These are phyloP conservation scores for Urochloa ruziziensis DNA, from an alignment of 176 grass and related monocot species.

Conservation along the genomic window DNA sequence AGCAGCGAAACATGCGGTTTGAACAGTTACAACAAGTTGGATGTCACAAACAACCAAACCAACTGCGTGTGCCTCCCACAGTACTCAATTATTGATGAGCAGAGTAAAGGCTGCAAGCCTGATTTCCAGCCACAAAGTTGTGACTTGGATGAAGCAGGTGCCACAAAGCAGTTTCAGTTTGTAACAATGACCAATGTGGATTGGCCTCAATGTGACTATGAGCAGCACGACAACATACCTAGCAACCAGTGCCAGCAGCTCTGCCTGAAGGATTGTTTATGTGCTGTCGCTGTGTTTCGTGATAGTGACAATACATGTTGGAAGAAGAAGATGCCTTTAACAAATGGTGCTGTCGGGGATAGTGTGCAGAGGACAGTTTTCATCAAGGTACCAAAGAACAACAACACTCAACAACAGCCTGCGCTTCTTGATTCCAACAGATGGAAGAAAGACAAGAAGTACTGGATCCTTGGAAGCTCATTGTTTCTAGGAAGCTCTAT, in stretches of 20 bases:
- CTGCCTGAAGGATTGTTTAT: no score
- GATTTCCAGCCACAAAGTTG: slow-evolving; percentile 31
- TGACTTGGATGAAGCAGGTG: background rate
- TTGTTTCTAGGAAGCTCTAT: slow-evolving; percentile 34
- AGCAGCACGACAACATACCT: no score
- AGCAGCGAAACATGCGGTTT: slow-evolving; percentile 47
- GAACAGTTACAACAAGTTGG: slow-evolving; percentile 46
- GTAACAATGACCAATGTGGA: background rate
- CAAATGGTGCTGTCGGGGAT: background rate
- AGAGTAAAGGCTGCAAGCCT: slow-evolving; percentile 36
- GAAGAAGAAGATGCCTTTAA: no score
- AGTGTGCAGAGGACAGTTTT: background rate
- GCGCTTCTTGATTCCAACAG: background rate
- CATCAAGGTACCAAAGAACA: slow-evolving; percentile 39
- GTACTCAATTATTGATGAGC: slow-evolving; percentile 39
- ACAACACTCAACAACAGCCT: background rate
- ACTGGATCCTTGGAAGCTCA: slow-evolving; percentile 20
- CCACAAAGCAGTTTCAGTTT: slow-evolving; percentile 9
- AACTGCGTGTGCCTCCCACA: slow-evolving; percentile 26
- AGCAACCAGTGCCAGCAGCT: no score
- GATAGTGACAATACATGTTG: no score
- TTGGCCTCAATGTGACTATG: background rate
- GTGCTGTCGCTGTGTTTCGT: no score
- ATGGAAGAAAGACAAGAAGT: slow-evolving; percentile 3
- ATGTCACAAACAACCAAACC: background rate